Conservation (phyloP, 2,329 filamentous ascomycete genomes). For the Cercospora sp. region DNA sequence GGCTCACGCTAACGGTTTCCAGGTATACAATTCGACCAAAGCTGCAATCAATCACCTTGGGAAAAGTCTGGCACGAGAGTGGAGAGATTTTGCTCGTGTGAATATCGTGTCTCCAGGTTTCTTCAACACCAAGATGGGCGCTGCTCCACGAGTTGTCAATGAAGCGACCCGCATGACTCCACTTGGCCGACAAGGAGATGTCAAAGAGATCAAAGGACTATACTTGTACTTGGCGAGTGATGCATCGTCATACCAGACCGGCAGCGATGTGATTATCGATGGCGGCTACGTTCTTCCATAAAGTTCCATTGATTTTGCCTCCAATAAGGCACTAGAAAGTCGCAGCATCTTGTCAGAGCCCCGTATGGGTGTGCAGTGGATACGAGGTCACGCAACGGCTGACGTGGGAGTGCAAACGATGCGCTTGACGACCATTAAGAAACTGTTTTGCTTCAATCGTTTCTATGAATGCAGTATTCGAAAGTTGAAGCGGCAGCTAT, state of each 20-base stretch:
- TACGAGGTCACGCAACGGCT: no score
- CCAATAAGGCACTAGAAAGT: no score
- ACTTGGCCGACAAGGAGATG: slow-evolving; percentile 44
- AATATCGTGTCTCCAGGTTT: slow-evolving; percentile 59
- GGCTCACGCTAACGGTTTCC: neutral
- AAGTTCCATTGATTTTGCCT: no score
- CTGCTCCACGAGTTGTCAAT: slow-evolving; percentile 46
- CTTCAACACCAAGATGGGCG: slow-evolving; percentile 59
- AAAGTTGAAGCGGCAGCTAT: no score
- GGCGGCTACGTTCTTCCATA: slow-evolving; percentile 40
- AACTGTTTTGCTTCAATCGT: no score
- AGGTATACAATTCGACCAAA: slow-evolving; percentile 58
- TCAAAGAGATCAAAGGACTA: slow-evolving; percentile 39
- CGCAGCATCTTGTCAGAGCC: no score
- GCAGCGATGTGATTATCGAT: slow-evolving; percentile 39
- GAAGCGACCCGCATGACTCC: slow-evolving; percentile 54
- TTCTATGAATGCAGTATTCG: no score
- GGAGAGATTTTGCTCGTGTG: slow-evolving; percentile 58
- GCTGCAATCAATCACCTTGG: slow-evolving; percentile 59
- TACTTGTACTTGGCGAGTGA: slow-evolving; percentile 41
- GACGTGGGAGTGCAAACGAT: no score
- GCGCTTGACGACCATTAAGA: no score
- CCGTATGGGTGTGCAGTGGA: no score
- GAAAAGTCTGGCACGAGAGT: slow-evolving; percentile 58
- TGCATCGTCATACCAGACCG: slow-evolving; percentile 38